Conservation (phyloP, 208 protist genomes). For the Crithidia fasciculata region DNA sequence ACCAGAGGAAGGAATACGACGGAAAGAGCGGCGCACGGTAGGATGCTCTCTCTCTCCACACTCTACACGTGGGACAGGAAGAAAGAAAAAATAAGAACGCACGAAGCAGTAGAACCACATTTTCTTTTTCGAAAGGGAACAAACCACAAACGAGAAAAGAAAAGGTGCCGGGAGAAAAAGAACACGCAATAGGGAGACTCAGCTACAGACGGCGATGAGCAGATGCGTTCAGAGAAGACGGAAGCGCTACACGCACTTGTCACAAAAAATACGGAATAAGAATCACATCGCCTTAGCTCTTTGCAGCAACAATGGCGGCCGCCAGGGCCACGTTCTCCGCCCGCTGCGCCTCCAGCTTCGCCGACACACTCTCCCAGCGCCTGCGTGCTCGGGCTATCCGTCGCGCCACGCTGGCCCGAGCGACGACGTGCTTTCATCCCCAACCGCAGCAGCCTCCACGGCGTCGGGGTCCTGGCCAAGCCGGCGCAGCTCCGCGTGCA, state of each 20-base stretch:
- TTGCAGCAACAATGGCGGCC: neutral
- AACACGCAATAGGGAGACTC: too few species aligned
- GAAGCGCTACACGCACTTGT: neutral
- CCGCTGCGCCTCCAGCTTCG: conserved; percentile 8
- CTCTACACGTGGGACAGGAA: too few species aligned
- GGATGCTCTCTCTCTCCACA: too few species aligned
- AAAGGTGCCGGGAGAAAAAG: too few species aligned
- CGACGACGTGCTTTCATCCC: neutral
- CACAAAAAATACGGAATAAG: neutral
- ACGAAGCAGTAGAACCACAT: too few species aligned
- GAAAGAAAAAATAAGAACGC: too few species aligned
- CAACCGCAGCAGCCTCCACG: conserved; percentile 17
- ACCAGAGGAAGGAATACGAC: too few species aligned
- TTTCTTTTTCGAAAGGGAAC: neutral
- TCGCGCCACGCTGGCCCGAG: conserved; percentile 6
- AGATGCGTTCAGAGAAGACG: too few species aligned
- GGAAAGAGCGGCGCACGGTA: too few species aligned
- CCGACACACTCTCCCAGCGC: conserved; percentile 8
- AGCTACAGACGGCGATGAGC: too few species aligned
- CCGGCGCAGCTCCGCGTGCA: conserved; percentile 18
- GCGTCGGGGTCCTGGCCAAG: conserved; percentile 12
- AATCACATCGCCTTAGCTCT: neutral
- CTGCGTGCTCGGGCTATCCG: conserved; percentile 20
- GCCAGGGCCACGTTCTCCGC: conserved; percentile 14
- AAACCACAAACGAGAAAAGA: neutral